phyloP scores from a whole-genome alignment of 257 asterid genomes.

The Salvia rosmarinus region DNA sequence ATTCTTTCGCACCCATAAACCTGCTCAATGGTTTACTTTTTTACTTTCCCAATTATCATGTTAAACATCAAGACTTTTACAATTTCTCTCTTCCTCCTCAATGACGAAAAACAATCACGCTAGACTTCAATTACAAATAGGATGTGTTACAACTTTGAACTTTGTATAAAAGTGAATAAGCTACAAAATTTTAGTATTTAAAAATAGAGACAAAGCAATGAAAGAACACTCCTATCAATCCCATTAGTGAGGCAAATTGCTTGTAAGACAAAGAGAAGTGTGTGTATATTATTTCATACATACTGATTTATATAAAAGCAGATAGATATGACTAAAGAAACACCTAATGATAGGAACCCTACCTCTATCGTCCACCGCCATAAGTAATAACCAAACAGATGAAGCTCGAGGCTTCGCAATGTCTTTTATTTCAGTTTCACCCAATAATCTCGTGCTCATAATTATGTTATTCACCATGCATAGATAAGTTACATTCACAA shows the following conservation, averaged over 20 bases:
- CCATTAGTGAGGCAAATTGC: constrained; percentile 1
- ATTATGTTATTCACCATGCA: neutral
- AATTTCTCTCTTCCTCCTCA: too few species aligned
- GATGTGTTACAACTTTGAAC: neutral
- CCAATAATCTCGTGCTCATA: neutral
- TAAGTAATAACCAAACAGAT: neutral
- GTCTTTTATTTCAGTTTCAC: neutral
- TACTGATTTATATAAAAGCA: neutral
- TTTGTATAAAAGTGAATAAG: neutral
- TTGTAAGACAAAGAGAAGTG: neutral
- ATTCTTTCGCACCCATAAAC: neutral
- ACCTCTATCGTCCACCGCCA: neutral
- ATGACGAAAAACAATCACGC: neutral
- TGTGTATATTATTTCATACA: neutral
- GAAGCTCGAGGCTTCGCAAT: neutral
- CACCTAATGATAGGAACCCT: neutral
- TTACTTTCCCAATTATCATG: neutral
- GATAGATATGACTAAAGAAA: neutral
- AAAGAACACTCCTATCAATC: constrained; percentile 3
- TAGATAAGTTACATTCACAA: neutral
- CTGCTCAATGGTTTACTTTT: neutral
- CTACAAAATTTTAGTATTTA: neutral
- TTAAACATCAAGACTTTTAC: too few species aligned
- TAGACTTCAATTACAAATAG: neutral
- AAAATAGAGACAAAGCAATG: neutral